Evolutionary conservation across 2,329 filamentous ascomycete genomes (phyloP).

Genomic region (Colletotrichum sp.): DNA sequence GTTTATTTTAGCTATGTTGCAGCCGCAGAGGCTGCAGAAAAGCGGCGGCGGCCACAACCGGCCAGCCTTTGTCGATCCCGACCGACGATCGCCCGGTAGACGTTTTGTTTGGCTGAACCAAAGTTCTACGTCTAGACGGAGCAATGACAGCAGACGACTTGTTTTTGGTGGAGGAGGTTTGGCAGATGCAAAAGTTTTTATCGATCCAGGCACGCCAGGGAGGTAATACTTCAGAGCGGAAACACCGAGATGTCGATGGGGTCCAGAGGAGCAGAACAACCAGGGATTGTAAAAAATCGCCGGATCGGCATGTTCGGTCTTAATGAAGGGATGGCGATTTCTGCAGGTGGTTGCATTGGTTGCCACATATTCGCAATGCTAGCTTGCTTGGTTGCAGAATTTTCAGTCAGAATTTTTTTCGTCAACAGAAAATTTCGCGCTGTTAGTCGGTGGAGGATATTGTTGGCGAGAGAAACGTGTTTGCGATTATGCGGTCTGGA

Average conservation of each 20-base stretch:
- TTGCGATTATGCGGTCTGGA: neutral
- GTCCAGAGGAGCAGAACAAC: neutral
- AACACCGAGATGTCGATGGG: neutral
- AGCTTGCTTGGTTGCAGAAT: neutral
- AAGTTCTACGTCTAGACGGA: neutral
- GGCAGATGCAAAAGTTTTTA: neutral
- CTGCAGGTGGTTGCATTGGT: neutral
- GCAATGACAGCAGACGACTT: neutral
- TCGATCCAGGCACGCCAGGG: neutral
- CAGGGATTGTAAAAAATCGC: neutral
- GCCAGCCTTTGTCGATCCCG: neutral
- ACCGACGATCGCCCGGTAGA: neutral
- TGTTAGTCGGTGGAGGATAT: neutral
- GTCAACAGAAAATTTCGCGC: neutral
- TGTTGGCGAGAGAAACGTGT: neutral
- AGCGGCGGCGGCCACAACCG: neutral
- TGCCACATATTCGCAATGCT: neutral
- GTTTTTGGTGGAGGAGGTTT: neutral
- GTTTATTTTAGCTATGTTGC: constrained; percentile 9
- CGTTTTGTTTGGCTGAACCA: neutral
- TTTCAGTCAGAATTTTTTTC: constrained; percentile 8
- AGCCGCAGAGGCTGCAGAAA: constrained; percentile 8
- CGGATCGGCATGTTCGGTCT: neutral
- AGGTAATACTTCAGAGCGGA: neutral
- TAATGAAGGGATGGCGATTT: neutral